Base-by-base conservation (phyloP, 257 asterid genomes). In the Lycium barbarum region DNA sequence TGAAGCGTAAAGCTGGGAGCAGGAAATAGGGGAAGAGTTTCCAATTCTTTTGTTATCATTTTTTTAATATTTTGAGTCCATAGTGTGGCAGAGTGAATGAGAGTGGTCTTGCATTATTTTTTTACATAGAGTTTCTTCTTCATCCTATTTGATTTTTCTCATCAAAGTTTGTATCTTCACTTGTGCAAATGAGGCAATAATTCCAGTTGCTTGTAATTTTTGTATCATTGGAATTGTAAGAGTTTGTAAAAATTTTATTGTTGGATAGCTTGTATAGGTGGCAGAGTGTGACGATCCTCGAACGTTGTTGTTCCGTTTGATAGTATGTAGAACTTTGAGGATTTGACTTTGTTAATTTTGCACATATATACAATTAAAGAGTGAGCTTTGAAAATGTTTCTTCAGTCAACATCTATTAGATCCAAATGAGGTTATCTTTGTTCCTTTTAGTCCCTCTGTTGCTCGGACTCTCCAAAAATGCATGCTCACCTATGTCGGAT, bases 1-100 rank as follows among this genome's bases (percentile, higher is more conserved):
- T 85, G 76, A 93, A 96, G 84, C 92, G 97, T 22, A 94, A 94
- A 91, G 70, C 89, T 1, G 97, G 89, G 68, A 87, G 68, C 59
- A 93, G 98, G 86, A 96, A 94, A 88, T 92, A 91, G 87, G 67
- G 76, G 73, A 73, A 9, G 53, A 43, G 51, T 20, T 85, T 82
- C 84, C 59, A 81, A 58, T 79, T 80, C 80, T 51, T 88, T 86
- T 85, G 1, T 40, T 38, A 33, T 74, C 68, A 81, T 83, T 40
- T 9, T 2, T 55, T 68, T 26, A 26, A 26, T 26, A 26, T 26
- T 26, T 26, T 26, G 33, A 26, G 33, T 26, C 33, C 33, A 26
- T 26, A 54, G 22, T 79, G 79, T 89, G 83, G 87, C 67, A 26
- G 87, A 79, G 82, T 79, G 86, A 86, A 73, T 36, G 87, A 62